Conservation (phyloP, 164 flowering plant genomes). For the Magnolia kwangsiensis region DNA sequence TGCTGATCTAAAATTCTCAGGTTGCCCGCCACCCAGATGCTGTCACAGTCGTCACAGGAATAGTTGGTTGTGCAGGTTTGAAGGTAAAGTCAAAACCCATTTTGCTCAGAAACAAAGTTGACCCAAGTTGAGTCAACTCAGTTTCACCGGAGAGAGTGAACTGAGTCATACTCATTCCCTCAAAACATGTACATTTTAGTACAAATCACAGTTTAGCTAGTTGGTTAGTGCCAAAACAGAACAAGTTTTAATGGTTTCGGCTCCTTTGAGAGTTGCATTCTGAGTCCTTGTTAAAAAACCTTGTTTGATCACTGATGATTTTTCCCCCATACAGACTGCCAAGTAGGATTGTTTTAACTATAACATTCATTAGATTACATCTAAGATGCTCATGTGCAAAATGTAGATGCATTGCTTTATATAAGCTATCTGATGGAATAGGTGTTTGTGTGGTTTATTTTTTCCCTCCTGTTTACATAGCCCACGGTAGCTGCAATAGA, state of each 20-base stretch:
- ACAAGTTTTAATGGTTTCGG: too few species aligned
- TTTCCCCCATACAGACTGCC: background rate
- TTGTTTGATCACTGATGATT: background rate
- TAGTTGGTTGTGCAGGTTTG: conserved; percentile 97
- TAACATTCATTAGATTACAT: background rate
- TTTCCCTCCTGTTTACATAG: conserved; percentile 26
- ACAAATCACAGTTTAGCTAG: background rate
- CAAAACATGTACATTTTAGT: background rate
- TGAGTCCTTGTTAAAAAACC: background rate
- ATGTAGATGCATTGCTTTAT: background rate
- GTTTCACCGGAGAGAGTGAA: background rate
- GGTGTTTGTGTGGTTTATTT: background rate
- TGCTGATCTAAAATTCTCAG: conserved; percentile 35
- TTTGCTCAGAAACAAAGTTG: background rate
- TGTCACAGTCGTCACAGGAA: conserved; percentile 94
- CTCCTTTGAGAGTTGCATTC: background rate
- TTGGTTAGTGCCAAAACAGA: background rate
- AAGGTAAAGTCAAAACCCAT: conserved; percentile 42
- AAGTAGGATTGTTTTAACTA: background rate
- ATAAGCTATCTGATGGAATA: background rate
- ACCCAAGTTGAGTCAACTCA: background rate
- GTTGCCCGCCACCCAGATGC: conserved; percentile 98
- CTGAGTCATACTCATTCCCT: background rate
- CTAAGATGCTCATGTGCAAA: background rate
- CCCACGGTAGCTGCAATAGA: conserved; percentile 98